phyloP scores from a whole-genome alignment of 176 grass and related monocot genomes.

The Carex myosuroides region DNA sequence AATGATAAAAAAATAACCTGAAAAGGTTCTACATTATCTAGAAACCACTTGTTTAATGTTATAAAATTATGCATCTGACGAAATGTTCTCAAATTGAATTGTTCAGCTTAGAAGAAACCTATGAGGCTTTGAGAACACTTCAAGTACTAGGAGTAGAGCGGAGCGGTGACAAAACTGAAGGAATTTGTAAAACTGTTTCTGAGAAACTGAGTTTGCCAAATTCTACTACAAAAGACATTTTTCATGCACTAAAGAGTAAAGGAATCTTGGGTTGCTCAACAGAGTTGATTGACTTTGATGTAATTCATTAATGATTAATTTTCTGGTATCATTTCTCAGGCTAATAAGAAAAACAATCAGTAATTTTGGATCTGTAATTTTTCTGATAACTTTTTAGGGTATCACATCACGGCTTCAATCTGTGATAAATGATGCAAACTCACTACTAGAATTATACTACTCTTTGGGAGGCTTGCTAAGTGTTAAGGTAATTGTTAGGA shows the following conservation, averaged over 20 bases:
- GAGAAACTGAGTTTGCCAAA: constrained; percentile 22
- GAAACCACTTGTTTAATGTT: neutral
- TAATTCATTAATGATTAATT: constrained; percentile 20
- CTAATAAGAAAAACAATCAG: neutral
- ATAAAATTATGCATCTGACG: neutral
- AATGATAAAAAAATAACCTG: no score
- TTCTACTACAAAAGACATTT: constrained; percentile 31
- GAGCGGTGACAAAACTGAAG: neutral
- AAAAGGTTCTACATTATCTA: neutral
- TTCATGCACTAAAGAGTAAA: constrained; percentile 27
- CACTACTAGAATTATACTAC: constrained; percentile 77
- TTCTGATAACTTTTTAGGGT: constrained; percentile 33
- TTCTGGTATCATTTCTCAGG: neutral
- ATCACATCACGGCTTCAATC: constrained; percentile 49
- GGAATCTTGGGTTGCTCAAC: constrained; percentile 30
- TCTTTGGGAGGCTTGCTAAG: constrained; percentile 54
- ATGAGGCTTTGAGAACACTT: constrained; percentile 32
- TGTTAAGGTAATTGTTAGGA: constrained; percentile 48
- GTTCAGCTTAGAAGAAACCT: constrained; percentile 40
- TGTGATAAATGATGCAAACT: constrained; percentile 64
- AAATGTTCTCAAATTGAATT: neutral
- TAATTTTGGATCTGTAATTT: constrained; percentile 16
- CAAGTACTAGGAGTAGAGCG: constrained; percentile 28
- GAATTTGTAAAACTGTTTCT: constrained; percentile 24
- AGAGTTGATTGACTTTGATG: neutral